Evolutionary conservation across 805 yeast genomes (phyloP), one percentile per base, ranked within the genome.

Genomic region (Ogataea pini): DNA sequence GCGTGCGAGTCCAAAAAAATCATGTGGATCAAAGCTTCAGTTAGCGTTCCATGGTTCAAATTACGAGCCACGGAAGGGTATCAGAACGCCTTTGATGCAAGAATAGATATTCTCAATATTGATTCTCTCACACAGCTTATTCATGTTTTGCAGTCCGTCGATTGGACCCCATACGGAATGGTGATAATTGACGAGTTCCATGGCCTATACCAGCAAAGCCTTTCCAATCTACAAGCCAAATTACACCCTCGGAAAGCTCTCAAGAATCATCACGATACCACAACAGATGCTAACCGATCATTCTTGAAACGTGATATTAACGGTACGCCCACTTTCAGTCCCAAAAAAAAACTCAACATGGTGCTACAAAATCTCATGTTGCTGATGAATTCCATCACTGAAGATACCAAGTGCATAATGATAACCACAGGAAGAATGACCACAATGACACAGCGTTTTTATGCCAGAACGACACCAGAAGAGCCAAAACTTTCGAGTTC

Each of bases 361-460:
- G 51, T 57, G 10, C 47, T 62, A 3, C 60, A 63, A 24, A 56
- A 56, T 24, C 36, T 58, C 14, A 42, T 62, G 50, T 37, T 52
- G 9, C 22, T 52, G 5, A 36, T 62, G 34, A 48, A 49, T 17
- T 38, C 57, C 24, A 42, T 56, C n/a, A 45, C 53, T 2, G 47
- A 51, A 9, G 27, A 31, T 13, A 38, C 55, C n/a, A 28, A 51
- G 7, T 37, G 50, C 4, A 42, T 59, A 4, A 28, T 62, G 13
- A 44, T 65, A n/a, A 63, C 69, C 3, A 53, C 61, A 0, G 70
- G 70, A 1, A 55, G 57, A 20, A 57, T 65, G 64, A 60, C 55
- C 3, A 56, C 54, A 16, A 51, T 58, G 17, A 59, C 49, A 16
- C 69, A 65, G 44, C 51, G 56, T 22, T 58, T 63, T 34, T 53